Percentiles rank a stretch among this genome's conserved stretches.
Evolutionary conservation across 2,329 filamentous ascomycete genomes (phyloP).

Genomic region (Ploettnerulaceae sp.): DNA sequence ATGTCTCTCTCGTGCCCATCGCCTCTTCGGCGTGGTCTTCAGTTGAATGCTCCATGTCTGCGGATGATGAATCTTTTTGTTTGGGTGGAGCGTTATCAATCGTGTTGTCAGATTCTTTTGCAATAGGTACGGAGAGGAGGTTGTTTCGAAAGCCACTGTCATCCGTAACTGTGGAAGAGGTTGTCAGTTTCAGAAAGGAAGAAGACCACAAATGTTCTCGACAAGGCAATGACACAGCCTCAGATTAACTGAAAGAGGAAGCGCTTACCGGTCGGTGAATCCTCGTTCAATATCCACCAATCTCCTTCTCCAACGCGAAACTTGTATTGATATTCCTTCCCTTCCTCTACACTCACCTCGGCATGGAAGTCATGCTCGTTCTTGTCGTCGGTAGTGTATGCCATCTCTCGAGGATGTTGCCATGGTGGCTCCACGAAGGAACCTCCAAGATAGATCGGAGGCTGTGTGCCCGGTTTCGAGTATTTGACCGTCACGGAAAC

Average conservation of each 20-base stretch:
- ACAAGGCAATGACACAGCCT: neutral
- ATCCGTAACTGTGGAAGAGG: constrained; percentile 41
- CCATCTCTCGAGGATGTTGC: constrained; percentile 61
- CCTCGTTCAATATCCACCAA: constrained; percentile 67
- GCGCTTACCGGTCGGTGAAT: constrained; percentile 51
- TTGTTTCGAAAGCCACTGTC: constrained; percentile 51
- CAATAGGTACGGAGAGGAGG: constrained; percentile 37
- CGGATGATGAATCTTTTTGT: too few species aligned
- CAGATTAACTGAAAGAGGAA: neutral
- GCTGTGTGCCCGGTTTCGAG: constrained; percentile 51
- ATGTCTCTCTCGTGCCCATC: constrained; percentile 14
- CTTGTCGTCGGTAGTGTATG: constrained; percentile 43
- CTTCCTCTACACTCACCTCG: constrained; percentile 48
- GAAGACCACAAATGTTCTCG: too few species aligned
- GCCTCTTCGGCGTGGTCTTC: constrained; percentile 10
- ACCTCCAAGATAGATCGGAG: constrained; percentile 67
- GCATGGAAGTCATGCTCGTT: constrained; percentile 56
- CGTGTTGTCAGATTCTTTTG: constrained; percentile 6
- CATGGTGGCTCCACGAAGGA: constrained; percentile 64
- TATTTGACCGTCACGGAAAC: constrained; percentile 46
- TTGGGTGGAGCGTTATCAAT: too few species aligned
- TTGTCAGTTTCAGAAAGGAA: constrained; percentile 6
- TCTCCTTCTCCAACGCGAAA: constrained; percentile 62
- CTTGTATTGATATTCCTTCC: constrained; percentile 67
- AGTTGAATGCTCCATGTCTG: neutral